phyloP scores from a whole-genome alignment of 2,329 filamentous ascomycete species.

The Colletotrichum eremochloae region DNA sequence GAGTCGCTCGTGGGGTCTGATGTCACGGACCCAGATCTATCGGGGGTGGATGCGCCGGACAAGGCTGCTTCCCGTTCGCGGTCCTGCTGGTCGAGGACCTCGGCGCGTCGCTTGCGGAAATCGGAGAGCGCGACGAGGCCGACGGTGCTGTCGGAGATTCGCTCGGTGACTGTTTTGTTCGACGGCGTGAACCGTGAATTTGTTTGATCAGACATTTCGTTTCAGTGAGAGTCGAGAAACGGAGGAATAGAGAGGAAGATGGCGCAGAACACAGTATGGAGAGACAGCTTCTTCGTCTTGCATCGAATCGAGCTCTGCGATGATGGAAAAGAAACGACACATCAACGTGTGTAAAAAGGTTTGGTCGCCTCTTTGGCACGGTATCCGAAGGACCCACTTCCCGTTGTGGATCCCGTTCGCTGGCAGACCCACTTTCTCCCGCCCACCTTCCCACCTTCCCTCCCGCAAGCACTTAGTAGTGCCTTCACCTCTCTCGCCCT shows the following conservation, averaged over 20 bases:
- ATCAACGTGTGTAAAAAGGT: neutral
- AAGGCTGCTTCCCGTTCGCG: conserved; percentile 77
- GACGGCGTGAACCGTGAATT: conserved; percentile 79
- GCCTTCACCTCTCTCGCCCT: conserved; percentile 1
- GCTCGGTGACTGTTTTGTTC: conserved; percentile 81
- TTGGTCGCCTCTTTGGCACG: neutral
- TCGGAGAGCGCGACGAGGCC: conserved; percentile 93
- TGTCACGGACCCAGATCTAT: conserved; percentile 62
- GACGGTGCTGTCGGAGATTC: conserved; percentile 87
- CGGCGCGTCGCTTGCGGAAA: conserved; percentile 94
- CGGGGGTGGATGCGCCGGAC: conserved; percentile 60
- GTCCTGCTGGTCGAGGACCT: conserved; percentile 92
- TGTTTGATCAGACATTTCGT: conserved; percentile 57
- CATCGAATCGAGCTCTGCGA: neutral
- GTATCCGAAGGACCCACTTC: conserved; percentile 20
- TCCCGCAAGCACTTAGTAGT: neutral
- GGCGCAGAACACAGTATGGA: neutral
- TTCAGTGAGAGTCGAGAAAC: conserved; percentile 9
- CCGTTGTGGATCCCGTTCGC: conserved; percentile 36
- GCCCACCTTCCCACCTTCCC: conserved; percentile 22
- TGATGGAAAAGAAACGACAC: conserved; percentile 2
- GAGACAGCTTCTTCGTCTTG: neutral
- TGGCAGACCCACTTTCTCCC: conserved; percentile 32
- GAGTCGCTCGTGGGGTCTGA: conserved; percentile 58
- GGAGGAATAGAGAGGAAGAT: neutral